These are phyloP conservation scores for Acanthamoeba triangularis DNA, from an alignment of 208 protist genomes.

Conservation along the genomic window DNA sequence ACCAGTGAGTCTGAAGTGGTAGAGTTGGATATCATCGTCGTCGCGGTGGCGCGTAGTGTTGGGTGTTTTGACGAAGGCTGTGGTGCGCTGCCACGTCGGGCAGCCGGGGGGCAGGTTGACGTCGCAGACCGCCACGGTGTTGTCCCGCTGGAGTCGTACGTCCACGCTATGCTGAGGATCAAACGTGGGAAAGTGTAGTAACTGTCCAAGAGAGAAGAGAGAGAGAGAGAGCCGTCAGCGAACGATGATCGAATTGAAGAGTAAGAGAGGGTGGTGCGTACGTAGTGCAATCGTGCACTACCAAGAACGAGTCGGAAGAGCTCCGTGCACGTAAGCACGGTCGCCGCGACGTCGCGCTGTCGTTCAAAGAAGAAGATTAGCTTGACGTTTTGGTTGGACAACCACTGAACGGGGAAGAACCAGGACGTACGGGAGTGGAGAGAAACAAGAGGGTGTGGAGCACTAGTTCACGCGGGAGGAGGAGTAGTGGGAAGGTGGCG, in stretches of 20 bases:
- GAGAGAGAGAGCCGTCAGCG: background rate
- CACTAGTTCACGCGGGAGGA: background rate
- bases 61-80: background rate
- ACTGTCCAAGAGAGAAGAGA: background rate
- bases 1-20: background rate
- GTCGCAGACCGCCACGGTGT: background rate
- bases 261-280: background rate
- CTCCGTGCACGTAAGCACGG: background rate
- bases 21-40: background rate
- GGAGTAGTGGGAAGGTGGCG: background rate
- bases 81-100: slow-evolving; percentile 1
- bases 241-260: background rate
- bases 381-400: background rate
- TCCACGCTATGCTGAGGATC: background rate
- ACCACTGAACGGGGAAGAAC: background rate
- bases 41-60: background rate
- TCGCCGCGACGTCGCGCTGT: slow-evolving; percentile 3
- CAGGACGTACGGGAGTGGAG: background rate
- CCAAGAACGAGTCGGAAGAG: background rate
- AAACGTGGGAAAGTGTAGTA: background rate
- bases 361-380: background rate
- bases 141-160: background rate
- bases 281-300: background rate
- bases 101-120: slow-evolving; percentile 9
- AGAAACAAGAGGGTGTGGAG: background rate